phyloP scores from a whole-genome alignment of 345 rosid species.

The Acer campestre region DNA sequence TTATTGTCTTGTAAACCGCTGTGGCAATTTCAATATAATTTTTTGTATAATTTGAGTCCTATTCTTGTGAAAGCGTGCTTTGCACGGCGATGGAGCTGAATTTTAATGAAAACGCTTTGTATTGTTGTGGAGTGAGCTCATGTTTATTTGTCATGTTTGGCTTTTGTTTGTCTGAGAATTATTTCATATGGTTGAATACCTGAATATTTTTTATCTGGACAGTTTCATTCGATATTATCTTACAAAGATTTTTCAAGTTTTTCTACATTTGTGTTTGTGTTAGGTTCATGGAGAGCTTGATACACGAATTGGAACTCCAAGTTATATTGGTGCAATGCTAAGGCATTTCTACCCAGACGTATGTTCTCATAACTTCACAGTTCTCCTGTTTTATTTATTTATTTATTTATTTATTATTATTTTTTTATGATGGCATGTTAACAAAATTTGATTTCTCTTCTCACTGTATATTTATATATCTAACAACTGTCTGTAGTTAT shows the following conservation, averaged over 20 bases:
- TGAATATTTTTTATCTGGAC: constrained; percentile 4
- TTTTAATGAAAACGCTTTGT: background rate
- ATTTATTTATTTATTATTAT: background rate
- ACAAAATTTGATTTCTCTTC: constrained; percentile 7
- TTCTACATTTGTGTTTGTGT: constrained; percentile 13
- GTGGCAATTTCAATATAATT: background rate
- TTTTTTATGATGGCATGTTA: background rate
- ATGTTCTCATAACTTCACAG: constrained; percentile 19
- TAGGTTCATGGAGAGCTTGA: constrained; percentile 93
- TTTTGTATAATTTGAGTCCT: background rate
- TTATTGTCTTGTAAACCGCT: background rate
- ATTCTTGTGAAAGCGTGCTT: background rate
- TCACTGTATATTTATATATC: constrained; percentile 19
- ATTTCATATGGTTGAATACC: background rate
- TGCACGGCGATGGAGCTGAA: background rate
- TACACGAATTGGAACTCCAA: constrained; percentile 70
- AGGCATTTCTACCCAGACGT: constrained; percentile 72
- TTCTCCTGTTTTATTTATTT: background rate
- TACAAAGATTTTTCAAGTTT: constrained; percentile 11
- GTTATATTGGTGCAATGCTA: constrained; percentile 62
- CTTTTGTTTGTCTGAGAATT: background rate
- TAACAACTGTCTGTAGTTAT: constrained; percentile 37
- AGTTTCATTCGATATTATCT: background rate
- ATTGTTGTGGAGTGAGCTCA: background rate
- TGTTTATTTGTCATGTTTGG: background rate